Conservation (phyloP, 2,329 filamentous ascomycete species). For the Aspergillus transmontanensis region DNA sequence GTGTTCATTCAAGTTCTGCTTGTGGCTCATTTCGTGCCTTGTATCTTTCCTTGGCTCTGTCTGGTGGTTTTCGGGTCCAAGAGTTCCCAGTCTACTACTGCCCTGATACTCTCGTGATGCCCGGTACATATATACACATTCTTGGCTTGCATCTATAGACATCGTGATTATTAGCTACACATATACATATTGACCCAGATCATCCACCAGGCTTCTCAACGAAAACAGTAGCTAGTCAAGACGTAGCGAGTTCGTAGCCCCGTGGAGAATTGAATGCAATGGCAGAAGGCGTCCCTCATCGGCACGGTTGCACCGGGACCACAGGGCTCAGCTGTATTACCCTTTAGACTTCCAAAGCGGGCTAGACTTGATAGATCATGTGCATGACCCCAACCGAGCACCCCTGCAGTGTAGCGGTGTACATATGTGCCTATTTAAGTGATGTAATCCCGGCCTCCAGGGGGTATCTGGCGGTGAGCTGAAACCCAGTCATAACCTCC, state of each 20-base stretch:
- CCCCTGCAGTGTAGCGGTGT: slow-evolving; percentile 7
- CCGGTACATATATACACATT: not conserved
- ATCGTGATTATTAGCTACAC: not conserved
- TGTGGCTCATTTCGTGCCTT: not conserved
- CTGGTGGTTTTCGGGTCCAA: not conserved
- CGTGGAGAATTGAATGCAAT: not conserved
- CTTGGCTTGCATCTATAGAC: not conserved
- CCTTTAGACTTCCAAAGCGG: not conserved
- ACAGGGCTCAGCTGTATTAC: not conserved
- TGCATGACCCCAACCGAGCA: not conserved
- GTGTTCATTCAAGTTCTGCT: slow-evolving; percentile 10
- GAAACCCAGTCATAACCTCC: not conserved
- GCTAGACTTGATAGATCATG: slow-evolving; percentile 2
- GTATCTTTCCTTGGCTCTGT: not conserved
- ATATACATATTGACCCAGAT: not conserved
- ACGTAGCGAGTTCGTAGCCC: not conserved
- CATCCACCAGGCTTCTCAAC: not conserved
- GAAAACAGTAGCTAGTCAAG: not conserved
- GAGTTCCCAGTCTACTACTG: not conserved
- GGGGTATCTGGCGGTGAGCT: not conserved
- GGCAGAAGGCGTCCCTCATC: not conserved
- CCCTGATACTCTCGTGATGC: not conserved
- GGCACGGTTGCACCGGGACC: not conserved
- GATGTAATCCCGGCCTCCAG: not conserved
- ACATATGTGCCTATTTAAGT: not conserved